These are phyloP conservation scores for Hyaloraphidium curvatum DNA, from an alignment of 192 early-diverging fungal species.

Conservation along the genomic window DNA sequence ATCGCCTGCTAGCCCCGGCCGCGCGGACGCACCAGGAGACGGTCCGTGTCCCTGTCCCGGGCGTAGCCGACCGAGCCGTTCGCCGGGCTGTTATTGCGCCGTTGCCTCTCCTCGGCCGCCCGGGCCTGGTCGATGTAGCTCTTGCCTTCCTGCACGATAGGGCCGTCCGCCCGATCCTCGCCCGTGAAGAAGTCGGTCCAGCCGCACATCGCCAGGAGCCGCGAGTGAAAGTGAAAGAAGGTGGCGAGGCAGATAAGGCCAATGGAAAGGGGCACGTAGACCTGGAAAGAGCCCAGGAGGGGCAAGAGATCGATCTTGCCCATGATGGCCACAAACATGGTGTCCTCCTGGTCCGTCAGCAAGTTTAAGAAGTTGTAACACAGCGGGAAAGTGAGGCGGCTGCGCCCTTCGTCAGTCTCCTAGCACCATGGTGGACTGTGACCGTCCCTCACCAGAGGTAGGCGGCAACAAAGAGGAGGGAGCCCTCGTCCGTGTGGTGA, in stretches of 20 bases:
- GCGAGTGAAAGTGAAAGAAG: conserved; percentile 64
- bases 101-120: conserved; percentile 13
- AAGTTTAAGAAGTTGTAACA: conserved; percentile 89
- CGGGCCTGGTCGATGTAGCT: conserved; percentile 21
- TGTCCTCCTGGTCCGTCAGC: conserved; percentile 17
- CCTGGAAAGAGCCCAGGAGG: conserved; percentile 64
- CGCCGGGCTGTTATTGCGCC: too few relatives aligned
- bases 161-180: conserved; percentile 16
- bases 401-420: not conserved
- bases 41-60: too few relatives aligned
- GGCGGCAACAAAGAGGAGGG: conserved; percentile 76
- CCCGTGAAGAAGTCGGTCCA: not conserved
- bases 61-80: too few relatives aligned
- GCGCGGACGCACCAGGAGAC: too few relatives aligned
- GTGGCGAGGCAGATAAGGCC: conserved; percentile 53
- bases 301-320: conserved; percentile 73
- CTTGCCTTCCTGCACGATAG: conserved; percentile 22
- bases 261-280: conserved; percentile 72
- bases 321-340: conserved; percentile 31
- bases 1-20: too few relatives aligned
- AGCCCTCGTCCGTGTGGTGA: conserved; percentile 82
- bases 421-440: not conserved
- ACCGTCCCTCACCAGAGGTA: conserved; percentile 56
- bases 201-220: conserved; percentile 43
- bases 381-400: conserved; percentile 46